Base-by-base conservation (phyloP, 306 rosid species). In the Lagenaria siceraria region DNA sequence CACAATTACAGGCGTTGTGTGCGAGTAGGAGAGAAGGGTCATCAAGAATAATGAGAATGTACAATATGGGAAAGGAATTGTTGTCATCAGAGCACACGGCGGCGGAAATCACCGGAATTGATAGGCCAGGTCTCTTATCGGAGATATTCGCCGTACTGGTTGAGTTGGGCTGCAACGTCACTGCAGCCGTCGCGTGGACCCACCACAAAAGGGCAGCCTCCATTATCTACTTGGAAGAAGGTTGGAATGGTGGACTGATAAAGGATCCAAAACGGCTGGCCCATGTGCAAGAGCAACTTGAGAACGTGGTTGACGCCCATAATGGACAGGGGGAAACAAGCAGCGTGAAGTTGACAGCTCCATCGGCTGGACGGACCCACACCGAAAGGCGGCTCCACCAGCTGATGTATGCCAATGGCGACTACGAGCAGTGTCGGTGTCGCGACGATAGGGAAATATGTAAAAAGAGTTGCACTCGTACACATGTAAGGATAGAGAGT, bases 321-420 rank as follows among this genome's bases (percentile, higher is more conserved):
- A 85, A 87, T 1, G 83, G 70, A 3, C 70, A 13, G 48, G 85
- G 82, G 0, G 93, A 85, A 78, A 86, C 79, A 63, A 85, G 89
- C 83, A 81, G 88, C 35, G 91, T 87, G 54, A 87, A 84, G 85
- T 18, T 89, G 73, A 87, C 82, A 0, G 81, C 56, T 40, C 84
- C 91, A 2, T 77, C 80, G 0, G 80, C 80, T 0, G 90, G 92
- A 25, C 79, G 79, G 58, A 89, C 91, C 56, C 93, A 89, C 77
- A 85, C 83, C 1, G 98, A 96, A 79, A 78, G 93, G 78, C 87
- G 93, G 83, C 93, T 96, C 22, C 98, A 92, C 89, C 98, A 96
- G 84, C 61, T 96, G 70, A 88, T 96, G 99, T 89, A 78, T 19
- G 87, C 79, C 0, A 86, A 88, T 19, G 83, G 81, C 40, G 99